Base-by-base conservation (phyloP, 192 early-diverging fungal species). In the Backusella parvicylindrica region DNA sequence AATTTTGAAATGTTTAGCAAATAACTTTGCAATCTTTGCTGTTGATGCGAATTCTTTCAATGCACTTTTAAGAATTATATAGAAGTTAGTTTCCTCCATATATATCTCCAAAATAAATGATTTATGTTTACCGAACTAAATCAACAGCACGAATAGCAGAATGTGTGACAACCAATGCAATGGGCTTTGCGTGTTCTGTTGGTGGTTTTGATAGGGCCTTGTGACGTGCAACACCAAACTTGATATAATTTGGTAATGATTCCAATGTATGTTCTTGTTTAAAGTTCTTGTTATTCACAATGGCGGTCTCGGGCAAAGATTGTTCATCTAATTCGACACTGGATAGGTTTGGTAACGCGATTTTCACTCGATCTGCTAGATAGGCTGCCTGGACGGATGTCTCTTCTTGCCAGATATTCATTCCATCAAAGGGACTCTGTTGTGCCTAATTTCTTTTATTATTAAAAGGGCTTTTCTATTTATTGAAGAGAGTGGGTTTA, bases 1-100 rank as follows among this genome's bases (percentile, higher is more conserved):
- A 1, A 93, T 77, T 74, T 95, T 95, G 79, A 95, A 77, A 77
- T 95, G 93, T 56, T 91, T 88, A 1, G 92, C 90, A 80, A 95
- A 95, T 53, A 95, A 77, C 83, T 95, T 95, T 26, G 82, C 91
- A 30, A 93, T 79, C 70, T 84, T 85, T 60, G 82, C 80, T 38
- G 85, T 82, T 69, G 88, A 86, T 28, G 83, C 80, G 15, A 89
- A 81, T 40, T 83, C 79, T 32, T 87, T 84, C 64, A 91, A 64
- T 26, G 80, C 79, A 28, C 81, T 78, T 56, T n/a, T n/a, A n/a
- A n/a, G n/a, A n/a, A n/a, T n/a, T n/a, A n/a, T n/a, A n/a, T n/a
- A n/a, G n/a, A n/a, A n/a, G n/a, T n/a, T n/a, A n/a, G n/a, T n/a
- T n/a, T n/a, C n/a, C n/a, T n/a, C n/a, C n/a, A n/a, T n/a, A n/a